Conservation (phyloP, 164 flowering plant species). For the Macadamia tetraphylla region DNA sequence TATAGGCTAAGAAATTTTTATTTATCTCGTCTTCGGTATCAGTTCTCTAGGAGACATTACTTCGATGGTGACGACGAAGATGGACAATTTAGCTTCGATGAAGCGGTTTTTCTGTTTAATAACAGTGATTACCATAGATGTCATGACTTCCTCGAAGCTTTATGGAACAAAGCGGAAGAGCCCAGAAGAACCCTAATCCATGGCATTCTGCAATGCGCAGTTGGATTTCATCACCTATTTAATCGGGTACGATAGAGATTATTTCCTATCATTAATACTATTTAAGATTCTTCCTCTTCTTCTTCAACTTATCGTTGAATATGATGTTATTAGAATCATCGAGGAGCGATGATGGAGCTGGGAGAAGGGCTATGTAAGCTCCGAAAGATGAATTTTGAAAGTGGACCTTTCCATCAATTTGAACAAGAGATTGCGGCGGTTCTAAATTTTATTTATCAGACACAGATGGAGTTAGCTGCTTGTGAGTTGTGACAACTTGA, state of each 20-base stretch:
- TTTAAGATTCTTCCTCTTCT: neutral
- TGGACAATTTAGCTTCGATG: conserved; percentile 27
- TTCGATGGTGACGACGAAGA: conserved; percentile 4
- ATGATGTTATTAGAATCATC: conserved; percentile 38
- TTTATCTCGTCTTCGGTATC: too few species aligned
- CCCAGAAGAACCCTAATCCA: conserved; percentile 50
- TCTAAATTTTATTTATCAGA: conserved; percentile 54
- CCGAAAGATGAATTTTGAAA: conserved; percentile 45
- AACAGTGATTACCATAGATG: conserved; percentile 46
- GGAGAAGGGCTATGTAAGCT: conserved; percentile 70
- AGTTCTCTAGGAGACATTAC: too few species aligned
- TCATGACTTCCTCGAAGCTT: conserved; percentile 53
- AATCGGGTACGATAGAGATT: conserved; percentile 25
- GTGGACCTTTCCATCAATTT: conserved; percentile 50
- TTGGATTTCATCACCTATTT: conserved; percentile 65
- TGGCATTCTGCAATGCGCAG: conserved; percentile 62
- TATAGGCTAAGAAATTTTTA: too few species aligned
- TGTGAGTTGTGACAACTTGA: conserved; percentile 28
- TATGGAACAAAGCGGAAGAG: conserved; percentile 50
- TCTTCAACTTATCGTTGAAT: neutral
- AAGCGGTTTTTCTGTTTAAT: conserved; percentile 53
- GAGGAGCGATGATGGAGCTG: conserved; percentile 73
- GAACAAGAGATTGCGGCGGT: conserved; percentile 48
- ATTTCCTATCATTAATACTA: too few species aligned
- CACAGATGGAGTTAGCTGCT: conserved; percentile 69